Evolutionary conservation across 345 rosid genomes (phyloP).

Genomic region (Aquilaria malaccensis): DNA sequence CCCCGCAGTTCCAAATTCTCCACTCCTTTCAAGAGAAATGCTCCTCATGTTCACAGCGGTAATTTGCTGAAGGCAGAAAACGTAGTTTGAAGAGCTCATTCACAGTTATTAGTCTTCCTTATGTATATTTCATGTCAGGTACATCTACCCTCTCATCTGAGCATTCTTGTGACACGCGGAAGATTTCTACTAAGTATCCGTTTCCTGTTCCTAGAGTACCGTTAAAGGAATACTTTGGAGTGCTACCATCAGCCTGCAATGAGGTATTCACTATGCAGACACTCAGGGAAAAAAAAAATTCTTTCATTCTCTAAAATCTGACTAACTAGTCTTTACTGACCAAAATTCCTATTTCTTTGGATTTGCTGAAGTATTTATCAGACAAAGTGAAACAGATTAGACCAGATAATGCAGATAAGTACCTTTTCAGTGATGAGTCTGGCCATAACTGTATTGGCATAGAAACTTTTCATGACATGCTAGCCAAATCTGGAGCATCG

Average conservation of each 20-base stretch:
- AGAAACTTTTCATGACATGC: constrained; percentile 45
- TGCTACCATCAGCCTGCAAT: constrained; percentile 37
- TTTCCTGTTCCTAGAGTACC: constrained; percentile 43
- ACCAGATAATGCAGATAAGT: constrained; percentile 48
- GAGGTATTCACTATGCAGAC: constrained; percentile 29
- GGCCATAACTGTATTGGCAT: constrained; percentile 45
- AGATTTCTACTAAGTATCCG: constrained; percentile 58
- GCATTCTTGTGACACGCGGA: constrained; percentile 32
- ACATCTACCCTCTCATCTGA: constrained; percentile 38
- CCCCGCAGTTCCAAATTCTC: constrained; percentile 64
- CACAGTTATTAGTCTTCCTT: constrained; percentile 10
- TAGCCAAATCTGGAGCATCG: constrained; percentile 71
- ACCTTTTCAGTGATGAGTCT: constrained; percentile 46
- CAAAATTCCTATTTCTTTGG: constrained; percentile 16
- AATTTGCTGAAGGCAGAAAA: constrained; percentile 16
- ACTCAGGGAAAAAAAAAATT: neutral
- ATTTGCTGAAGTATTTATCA: constrained; percentile 39
- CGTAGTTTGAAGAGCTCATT: constrained; percentile 14
- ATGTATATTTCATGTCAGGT: constrained; percentile 36
- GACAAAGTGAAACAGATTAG: constrained; percentile 35
- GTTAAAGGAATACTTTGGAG: constrained; percentile 62
- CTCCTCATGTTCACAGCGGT: constrained; percentile 42
- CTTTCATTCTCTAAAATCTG: constrained; percentile 8
- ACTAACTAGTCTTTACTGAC: constrained; percentile 8
- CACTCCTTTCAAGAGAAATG: constrained; percentile 47